A percentile compares a stretch with the other conserved stretches of the same genome.
Evolutionary conservation across 2,329 filamentous ascomycete species (phyloP).

Genomic region (Diaporthe vaccinii): DNA sequence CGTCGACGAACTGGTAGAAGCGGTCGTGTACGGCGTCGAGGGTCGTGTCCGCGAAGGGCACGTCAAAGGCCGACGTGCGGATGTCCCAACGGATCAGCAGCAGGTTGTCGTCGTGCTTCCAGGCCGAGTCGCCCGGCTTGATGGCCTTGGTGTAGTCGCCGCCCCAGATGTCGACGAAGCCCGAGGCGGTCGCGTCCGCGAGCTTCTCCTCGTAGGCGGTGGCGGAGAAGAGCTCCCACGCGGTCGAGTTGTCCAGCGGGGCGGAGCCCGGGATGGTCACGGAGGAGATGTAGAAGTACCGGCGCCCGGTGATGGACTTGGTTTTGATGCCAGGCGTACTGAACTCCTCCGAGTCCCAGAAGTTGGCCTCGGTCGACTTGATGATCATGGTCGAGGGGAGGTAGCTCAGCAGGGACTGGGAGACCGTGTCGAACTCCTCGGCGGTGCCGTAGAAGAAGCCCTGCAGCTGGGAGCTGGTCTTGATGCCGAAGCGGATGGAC

Average conservation of each 20-base stretch:
- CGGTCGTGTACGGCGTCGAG: constrained; percentile 19
- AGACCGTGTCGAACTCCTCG: constrained; percentile 1
- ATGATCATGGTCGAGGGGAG: constrained; percentile 10
- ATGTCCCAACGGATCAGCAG: constrained; percentile 35
- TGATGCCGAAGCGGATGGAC: constrained; percentile 27
- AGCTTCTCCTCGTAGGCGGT: constrained; percentile 29
- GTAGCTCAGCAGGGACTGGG: neutral
- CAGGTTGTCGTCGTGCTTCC: constrained; percentile 37
- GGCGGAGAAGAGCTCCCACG: constrained; percentile 30
- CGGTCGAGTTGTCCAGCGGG: constrained; percentile 31
- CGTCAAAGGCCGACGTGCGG: constrained; percentile 8
- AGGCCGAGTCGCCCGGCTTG: constrained; percentile 19
- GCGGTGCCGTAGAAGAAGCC: constrained; percentile 35
- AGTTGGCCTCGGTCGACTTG: constrained; percentile 14
- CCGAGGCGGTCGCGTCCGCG: constrained; percentile 10
- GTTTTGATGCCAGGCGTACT: neutral
- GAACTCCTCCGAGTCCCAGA: constrained; percentile 33
- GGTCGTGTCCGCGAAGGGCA: constrained; percentile 20
- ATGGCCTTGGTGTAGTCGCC: constrained; percentile 25
- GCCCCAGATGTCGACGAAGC: constrained; percentile 35
- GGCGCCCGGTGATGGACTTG: constrained; percentile 19
- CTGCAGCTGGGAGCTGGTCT: constrained; percentile 3
- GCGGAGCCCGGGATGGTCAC: constrained; percentile 27
- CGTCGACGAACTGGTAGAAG: constrained; percentile 30
- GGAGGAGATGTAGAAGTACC: constrained; percentile 36